Evolutionary conservation across 371 early-diverging fungal genomes (phyloP), one percentile per base, ranked within the genome.

Genomic region (Entomophthora muscae): DNA sequence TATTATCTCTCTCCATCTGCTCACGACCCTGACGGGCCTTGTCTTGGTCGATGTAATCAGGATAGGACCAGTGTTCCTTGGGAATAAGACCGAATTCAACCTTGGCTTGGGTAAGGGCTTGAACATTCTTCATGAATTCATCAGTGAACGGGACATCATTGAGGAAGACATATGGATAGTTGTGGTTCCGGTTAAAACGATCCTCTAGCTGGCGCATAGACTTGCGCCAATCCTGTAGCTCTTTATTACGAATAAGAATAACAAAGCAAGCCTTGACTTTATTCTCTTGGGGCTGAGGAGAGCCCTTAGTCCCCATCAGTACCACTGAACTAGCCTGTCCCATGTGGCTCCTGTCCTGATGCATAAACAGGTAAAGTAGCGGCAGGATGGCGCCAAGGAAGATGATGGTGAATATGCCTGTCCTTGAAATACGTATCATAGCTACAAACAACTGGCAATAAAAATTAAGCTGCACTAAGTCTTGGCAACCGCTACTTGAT

Each of bases 101-200:
- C 32, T 83, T 68, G 0, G 82, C 78, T 13, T 69, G 73, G 10
- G 79, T 81, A 23, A 76, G 60, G 21, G 72, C 66, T n/a, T 67
- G 60, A 28, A 81, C 78, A 52, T 68, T 26, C 12, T 71, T 70
- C 67, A 84, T 84, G 67, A 95, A 95, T 56, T 82, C 78, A 2
- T 80, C 75, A 0, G 85, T 81, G 64, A 94, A 95, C 5, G 85
- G 85, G 31, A 74, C 77, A 62, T 95, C 87, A 68, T 88, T 90
- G 63, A 88, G 56, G 65, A 86, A 85, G 22, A 95, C 88, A 69
- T 91, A 95, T 0, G 93, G 93, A 66, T 93, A 95, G 64, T 83
- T 73, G 72, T 78, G 89, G 52, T 79, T 75, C 61, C 71, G 74
- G 70, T 95, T 95, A 70, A 93, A 92, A 55, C 82, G 71, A 32